Conservation (phyloP, 257 asterid species). For the Lithospermum erythrorhizon region DNA sequence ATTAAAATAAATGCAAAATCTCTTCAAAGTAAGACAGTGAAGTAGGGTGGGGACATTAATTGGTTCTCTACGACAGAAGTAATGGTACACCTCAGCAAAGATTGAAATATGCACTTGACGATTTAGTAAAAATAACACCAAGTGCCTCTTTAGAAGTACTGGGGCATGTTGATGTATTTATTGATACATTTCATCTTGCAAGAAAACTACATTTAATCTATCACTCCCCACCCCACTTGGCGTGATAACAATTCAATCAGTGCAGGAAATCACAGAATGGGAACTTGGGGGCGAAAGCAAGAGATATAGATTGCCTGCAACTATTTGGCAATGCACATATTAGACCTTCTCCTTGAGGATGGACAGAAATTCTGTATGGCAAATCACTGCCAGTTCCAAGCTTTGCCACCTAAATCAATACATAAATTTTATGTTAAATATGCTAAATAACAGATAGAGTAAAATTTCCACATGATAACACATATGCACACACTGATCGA, state of each 20-base stretch:
- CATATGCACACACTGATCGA: too few relatives aligned
- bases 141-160: too few relatives aligned
- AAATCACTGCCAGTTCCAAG: constrained; percentile 70
- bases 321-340: constrained; percentile 67
- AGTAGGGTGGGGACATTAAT: too few relatives aligned
- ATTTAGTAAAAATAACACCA: too few relatives aligned
- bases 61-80: too few relatives aligned
- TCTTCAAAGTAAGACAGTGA: background rate
- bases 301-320: constrained; percentile 47
- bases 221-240: too few relatives aligned
- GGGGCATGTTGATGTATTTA: too few relatives aligned
- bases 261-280: too few relatives aligned
- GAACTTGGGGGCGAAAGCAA: background rate
- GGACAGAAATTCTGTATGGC: constrained; percentile 85
- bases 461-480: too few relatives aligned
- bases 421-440: background rate
- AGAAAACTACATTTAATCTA: too few relatives aligned
- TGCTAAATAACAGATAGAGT: background rate
- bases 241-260: too few relatives aligned
- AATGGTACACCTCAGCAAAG: background rate
- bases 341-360: constrained; percentile 82
- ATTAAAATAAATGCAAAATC: background rate
- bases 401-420: constrained; percentile 40
- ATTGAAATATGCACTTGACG: background rate
- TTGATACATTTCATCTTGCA: background rate